These are phyloP conservation scores for Paramecium caudatum DNA, from an alignment of 73 alveolate species.

Conservation along the genomic window DNA sequence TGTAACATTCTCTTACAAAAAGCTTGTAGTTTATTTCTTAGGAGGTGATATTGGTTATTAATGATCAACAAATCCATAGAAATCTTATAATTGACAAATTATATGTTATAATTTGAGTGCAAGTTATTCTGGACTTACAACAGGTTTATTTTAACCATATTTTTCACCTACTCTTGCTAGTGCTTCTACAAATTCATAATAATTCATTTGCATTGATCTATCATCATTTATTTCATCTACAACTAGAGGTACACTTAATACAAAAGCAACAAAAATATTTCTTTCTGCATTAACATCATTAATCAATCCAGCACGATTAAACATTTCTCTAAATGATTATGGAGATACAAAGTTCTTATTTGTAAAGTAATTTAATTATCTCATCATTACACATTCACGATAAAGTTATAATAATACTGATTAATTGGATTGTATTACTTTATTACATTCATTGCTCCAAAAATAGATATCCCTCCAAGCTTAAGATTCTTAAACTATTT, in stretches of 20 bases:
- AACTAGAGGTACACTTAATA: constrained; percentile 53
- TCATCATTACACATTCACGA: neutral
- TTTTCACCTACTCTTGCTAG: constrained; percentile 75
- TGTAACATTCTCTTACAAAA: constrained; percentile 37
- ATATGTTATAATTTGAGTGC: constrained; percentile 10
- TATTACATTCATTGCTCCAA: constrained; percentile 75
- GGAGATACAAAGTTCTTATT: constrained; percentile 30
- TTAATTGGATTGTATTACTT: constrained; percentile 23
- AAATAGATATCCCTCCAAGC: constrained; percentile 69
- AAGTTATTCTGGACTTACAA: constrained; percentile 14
- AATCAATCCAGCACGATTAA: constrained; percentile 38
- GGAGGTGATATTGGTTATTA: neutral
- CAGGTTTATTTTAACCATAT: constrained; percentile 43
- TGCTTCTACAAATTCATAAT: constrained; percentile 73
- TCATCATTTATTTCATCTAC: constrained; percentile 72
- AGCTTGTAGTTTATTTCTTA: constrained; percentile 12
- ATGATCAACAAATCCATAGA: neutral
- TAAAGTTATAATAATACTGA: neutral
- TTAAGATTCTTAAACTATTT: constrained; percentile 42
- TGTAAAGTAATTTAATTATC: constrained; percentile 49
- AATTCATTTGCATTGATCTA: constrained; percentile 62
- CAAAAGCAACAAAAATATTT: constrained; percentile 68
- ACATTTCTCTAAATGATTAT: constrained; percentile 19
- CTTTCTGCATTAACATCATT: constrained; percentile 68
- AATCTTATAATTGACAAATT: neutral